Evolutionary conservation across 1,284 basidiomycete genomes (phyloP).

Genomic region (Rhodotorula sp.): DNA sequence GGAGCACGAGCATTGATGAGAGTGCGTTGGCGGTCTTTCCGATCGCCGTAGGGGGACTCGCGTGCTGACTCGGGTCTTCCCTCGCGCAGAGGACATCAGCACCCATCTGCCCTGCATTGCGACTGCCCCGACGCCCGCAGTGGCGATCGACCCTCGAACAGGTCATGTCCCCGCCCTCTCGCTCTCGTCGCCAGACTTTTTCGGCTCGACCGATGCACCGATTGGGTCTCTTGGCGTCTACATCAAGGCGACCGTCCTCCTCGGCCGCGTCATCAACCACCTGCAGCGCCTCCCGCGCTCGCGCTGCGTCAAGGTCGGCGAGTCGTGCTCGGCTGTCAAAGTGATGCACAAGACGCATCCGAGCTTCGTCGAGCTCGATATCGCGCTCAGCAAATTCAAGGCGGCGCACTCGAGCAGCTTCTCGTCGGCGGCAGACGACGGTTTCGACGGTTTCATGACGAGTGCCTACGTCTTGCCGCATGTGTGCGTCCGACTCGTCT

Average conservation of each 20-base stretch:
- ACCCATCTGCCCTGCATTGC: conserved; percentile 34
- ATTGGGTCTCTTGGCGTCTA: conserved; percentile 37
- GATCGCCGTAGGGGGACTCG: too few species aligned
- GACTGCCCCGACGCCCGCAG: conserved; percentile 10
- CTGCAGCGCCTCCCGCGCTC: conserved; percentile 34
- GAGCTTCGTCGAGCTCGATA: conserved; percentile 37
- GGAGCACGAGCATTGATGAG: conserved; percentile 36
- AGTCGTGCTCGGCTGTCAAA: conserved; percentile 19
- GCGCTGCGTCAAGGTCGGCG: conserved; percentile 5
- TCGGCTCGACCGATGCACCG: conserved; percentile 22
- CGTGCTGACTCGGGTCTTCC: neutral
- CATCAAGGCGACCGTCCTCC: conserved; percentile 35
- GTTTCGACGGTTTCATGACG: conserved; percentile 32
- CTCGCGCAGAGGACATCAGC: conserved; percentile 30
- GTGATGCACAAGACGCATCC: conserved; percentile 4
- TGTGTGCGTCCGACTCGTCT: conserved; percentile 20
- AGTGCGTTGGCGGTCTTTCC: neutral
- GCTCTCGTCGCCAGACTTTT: conserved; percentile 20
- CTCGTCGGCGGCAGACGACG: conserved; percentile 20
- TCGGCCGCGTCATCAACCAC: conserved; percentile 40
- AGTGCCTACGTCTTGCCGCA: conserved; percentile 39
- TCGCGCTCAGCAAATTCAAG: conserved; percentile 33
- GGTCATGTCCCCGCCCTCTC: conserved; percentile 25
- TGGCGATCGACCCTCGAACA: conserved; percentile 19
- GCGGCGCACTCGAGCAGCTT: conserved; percentile 19